Evolutionary conservation across 169 alveolate species (phyloP), one percentile per base, ranked within the genome.

Genomic region (Cardiosporidium cionae): DNA sequence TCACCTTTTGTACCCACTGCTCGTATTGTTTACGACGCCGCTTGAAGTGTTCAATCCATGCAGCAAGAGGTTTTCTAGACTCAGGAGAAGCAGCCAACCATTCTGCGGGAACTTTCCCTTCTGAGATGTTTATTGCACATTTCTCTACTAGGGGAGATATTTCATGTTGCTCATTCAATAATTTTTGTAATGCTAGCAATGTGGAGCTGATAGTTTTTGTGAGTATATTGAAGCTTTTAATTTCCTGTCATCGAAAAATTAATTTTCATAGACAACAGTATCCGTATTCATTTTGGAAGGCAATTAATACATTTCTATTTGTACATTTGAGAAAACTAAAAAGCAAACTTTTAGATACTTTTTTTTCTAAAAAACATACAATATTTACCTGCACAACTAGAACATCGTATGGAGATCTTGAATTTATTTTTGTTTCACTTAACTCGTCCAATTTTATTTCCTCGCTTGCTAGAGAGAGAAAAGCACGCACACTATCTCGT

Each of bases 101-200:
- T 68, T 72, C 80, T 28, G 58, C 37, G 29, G 97, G 96, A 25
- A 89, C 72, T 82, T 89, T 83, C 68, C 97, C 82, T 66, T 92
- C 90, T 75, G 86, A 87, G 25, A 94, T 79, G 23, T 94, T 74
- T 53, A 78, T 72, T 32, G 95, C 88, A 2, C 92, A 81, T 29
- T 88, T 94, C 72, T 94, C 94, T 27, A 92, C 90, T 58, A 89
- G 96, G 68, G 85, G 85, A 68, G 93, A 87, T 96, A 94, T 92
- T 75, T 96, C 98, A 65, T 93, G 92, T 80, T 94, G 97, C 64
- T 97, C 98, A 70, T 90, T 86, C 36, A 92, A 84, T 7, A 97
- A 95, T 52, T 95, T 87, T 62, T 86, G 86, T 65, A 94, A 85
- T 74, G 92, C 93, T 34, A 70, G 79, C 32, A 86, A 78, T 28